Percentiles rank a stretch among this genome's conserved stretches.
These are phyloP conservation scores for Vishniacozyma victoriae DNA, from an alignment of 768 basidiomycete species.

Conservation along the genomic window DNA sequence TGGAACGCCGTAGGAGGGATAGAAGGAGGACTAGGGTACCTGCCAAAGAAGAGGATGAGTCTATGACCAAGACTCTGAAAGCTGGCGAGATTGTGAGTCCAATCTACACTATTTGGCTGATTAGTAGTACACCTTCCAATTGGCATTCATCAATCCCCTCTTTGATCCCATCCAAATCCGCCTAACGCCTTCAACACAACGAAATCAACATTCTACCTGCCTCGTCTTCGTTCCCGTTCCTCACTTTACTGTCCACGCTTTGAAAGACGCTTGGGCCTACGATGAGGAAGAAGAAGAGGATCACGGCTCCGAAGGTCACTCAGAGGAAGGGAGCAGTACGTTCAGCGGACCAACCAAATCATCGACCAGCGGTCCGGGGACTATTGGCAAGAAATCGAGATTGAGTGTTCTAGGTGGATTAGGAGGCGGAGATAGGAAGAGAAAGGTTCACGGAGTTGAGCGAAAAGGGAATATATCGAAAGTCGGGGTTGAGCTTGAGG, in stretches of 20 bases:
- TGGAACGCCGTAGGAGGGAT: constrained; percentile 20
- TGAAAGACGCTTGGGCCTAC: constrained; percentile 96
- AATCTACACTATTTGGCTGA: background rate
- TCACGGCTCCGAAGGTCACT: constrained; percentile 51
- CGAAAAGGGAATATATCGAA: constrained; percentile 82
- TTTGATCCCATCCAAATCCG: constrained; percentile 92
- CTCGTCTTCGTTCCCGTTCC: constrained; percentile 68
- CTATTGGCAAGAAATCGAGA: constrained; percentile 47
- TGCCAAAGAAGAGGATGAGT: constrained; percentile 31
- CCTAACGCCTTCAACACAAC: constrained; percentile 57
- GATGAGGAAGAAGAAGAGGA: constrained; percentile 75
- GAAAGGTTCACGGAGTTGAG: constrained; percentile 73
- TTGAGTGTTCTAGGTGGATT: constrained; percentile 14
- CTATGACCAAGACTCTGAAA: constrained; percentile 13
- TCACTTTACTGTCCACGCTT: constrained; percentile 76
- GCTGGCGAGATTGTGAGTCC: constrained; percentile 27
- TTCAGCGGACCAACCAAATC: background rate
- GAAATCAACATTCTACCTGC: background rate
- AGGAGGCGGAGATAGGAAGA: constrained; percentile 19
- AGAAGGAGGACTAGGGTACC: constrained; percentile 15
- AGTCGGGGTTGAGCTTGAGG: constrained; percentile 85
- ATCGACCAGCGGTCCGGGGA: constrained; percentile 5
- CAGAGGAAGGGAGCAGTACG: constrained; percentile 48
- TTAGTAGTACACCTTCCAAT: constrained; percentile 66
- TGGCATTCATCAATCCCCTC: constrained; percentile 87